phyloP scores from a whole-genome alignment of 495 filamentous ascomycete genomes.

The Cryomyces minteri region DNA sequence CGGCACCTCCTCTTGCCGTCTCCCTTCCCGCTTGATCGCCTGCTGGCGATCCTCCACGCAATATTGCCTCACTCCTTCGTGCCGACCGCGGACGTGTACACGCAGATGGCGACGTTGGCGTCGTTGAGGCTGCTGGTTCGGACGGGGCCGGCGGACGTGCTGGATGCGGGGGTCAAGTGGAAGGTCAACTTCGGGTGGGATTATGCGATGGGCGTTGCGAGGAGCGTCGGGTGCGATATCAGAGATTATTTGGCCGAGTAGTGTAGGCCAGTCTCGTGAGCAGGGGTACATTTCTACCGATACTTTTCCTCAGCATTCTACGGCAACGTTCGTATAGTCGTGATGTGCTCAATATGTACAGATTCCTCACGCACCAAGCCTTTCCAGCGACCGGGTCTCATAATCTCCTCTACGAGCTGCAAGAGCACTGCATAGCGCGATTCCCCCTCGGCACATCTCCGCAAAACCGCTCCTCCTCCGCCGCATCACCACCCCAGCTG shows the following conservation, averaged over 20 bases:
- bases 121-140: conserved; percentile 56
- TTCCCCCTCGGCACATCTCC: conserved; percentile 65
- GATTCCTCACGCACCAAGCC: no score
- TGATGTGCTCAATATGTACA: no score
- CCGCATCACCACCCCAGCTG: conserved; percentile 46
- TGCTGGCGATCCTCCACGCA: conserved; percentile 73
- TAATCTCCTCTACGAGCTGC: conserved; percentile 26
- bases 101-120: conserved; percentile 55
- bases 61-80: conserved; percentile 47
- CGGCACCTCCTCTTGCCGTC: conserved; percentile 54
- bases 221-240: conserved; percentile 53
- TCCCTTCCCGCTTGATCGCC: conserved; percentile 69
- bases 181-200: conserved; percentile 63
- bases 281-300: no score
- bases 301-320: no score
- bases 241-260: conserved; percentile 45
- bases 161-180: conserved; percentile 53
- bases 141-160: conserved; percentile 32
- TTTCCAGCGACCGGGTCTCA: no score
- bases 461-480: conserved; percentile 68
- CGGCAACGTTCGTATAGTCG: no score
- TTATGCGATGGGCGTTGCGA: conserved; percentile 39
- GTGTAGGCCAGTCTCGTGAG: background rate
- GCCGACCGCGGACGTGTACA: conserved; percentile 30
- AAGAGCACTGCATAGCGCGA: conserved; percentile 82